Evolutionary conservation across 345 rosid species (phyloP).

Genomic region (Zanthoxylum bungeanum): DNA sequence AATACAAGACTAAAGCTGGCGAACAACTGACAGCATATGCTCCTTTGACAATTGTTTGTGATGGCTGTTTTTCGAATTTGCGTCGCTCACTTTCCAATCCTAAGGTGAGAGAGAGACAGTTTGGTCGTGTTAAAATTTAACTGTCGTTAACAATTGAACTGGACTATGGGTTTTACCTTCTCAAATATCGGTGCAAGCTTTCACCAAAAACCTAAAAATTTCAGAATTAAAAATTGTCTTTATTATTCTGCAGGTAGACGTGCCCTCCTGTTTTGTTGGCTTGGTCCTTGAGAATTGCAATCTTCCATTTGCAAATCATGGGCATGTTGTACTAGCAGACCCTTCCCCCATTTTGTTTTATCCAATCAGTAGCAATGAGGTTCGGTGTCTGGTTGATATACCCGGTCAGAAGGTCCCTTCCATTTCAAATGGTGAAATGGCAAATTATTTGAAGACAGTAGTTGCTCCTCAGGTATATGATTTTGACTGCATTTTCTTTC

Average conservation of each 20-base stretch:
- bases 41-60: slow-evolving; percentile 17
- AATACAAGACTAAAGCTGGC: slow-evolving; percentile 15
- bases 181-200: neutral
- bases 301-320: slow-evolving; percentile 55
- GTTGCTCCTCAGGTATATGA: slow-evolving; percentile 53
- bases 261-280: slow-evolving; percentile 65
- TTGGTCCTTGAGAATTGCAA: slow-evolving; percentile 57
- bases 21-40: slow-evolving; percentile 17
- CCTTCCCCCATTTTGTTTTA: slow-evolving; percentile 61
- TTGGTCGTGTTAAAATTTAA: neutral
- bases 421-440: slow-evolving; percentile 53
- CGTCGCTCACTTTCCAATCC: slow-evolving; percentile 21
- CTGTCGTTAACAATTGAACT: neutral
- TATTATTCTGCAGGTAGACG: slow-evolving; percentile 41
- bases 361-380: slow-evolving; percentile 53
- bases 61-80: slow-evolving; percentile 21
- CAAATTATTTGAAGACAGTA: slow-evolving; percentile 41
- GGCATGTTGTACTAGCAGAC: slow-evolving; percentile 50
- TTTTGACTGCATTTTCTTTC: neutral
- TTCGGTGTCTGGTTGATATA: slow-evolving; percentile 55
- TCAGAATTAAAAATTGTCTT: neutral
- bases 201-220: neutral
- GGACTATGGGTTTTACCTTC: neutral
- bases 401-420: slow-evolving; percentile 62
- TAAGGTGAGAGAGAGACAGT: slow-evolving; percentile 7